Conservation (phyloP, 2,329 filamentous ascomycete species). For the Diaporthe nobilis region DNA sequence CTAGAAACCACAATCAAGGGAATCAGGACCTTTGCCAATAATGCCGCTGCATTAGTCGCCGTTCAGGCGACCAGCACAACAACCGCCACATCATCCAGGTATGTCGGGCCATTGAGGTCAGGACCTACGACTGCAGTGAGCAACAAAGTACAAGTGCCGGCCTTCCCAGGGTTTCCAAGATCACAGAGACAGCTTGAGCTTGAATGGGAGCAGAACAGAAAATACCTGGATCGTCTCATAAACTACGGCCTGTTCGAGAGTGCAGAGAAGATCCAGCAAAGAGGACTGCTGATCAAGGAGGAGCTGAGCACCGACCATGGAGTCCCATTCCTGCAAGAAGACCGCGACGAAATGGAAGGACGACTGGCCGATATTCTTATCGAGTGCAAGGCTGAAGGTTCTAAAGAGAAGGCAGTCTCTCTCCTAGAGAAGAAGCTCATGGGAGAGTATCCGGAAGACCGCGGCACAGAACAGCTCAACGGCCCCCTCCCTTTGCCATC, state of each 20-base stretch:
- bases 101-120: not conserved
- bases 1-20: not conserved
- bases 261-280: slow-evolving; percentile 29
- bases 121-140: not conserved
- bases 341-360: slow-evolving; percentile 25
- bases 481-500: not conserved
- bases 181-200: not conserved
- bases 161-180: not conserved
- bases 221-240: not conserved
- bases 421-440: slow-evolving; percentile 1
- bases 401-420: not conserved
- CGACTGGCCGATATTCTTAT: slow-evolving; percentile 21
- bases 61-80: slow-evolving; percentile 6
- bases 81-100: not conserved
- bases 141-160: not conserved
- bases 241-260: not conserved
- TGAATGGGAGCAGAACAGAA: slow-evolving; percentile 33
- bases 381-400: slow-evolving; percentile 5
- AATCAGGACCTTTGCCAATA: slow-evolving; percentile 25
- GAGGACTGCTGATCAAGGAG: slow-evolving; percentile 28
- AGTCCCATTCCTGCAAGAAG: not conserved
- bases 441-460: not conserved
- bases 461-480: not conserved
- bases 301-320: not conserved
- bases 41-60: not conserved